Evolutionary conservation across 331 rosid species (phyloP).

Genomic region (Malus hybrid): DNA sequence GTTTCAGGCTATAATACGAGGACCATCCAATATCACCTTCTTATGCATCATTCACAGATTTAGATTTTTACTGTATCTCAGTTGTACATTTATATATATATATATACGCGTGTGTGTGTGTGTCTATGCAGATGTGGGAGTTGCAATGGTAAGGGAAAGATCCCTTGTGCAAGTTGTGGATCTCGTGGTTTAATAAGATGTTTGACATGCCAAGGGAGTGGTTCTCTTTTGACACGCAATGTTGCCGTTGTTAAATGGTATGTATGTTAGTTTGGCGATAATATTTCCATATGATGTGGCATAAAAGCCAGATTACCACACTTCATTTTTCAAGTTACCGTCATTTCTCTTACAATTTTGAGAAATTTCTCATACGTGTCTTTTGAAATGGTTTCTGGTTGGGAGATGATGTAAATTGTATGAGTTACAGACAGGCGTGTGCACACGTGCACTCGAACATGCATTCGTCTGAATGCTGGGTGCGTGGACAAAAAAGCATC

Average conservation of each 20-base stretch:
- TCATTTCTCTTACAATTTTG: background rate
- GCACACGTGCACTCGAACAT: background rate
- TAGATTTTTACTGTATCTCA: background rate
- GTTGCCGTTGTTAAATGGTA: slow-evolving; percentile 75
- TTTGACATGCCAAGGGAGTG: slow-evolving; percentile 52
- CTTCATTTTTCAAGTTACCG: background rate
- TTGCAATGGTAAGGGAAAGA: slow-evolving; percentile 74
- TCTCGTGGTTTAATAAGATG: slow-evolving; percentile 80
- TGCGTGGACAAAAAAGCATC: background rate
- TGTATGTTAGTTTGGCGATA: slow-evolving; percentile 9
- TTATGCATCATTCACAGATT: background rate
- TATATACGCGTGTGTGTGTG: too few species aligned
- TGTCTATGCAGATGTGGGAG: slow-evolving; percentile 71
- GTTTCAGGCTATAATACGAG: background rate
- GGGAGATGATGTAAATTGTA: background rate
- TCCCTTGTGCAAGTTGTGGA: slow-evolving; percentile 78
- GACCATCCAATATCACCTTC: background rate
- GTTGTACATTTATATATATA: background rate
- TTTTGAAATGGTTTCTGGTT: background rate
- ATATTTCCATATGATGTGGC: background rate
- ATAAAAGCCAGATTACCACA: background rate
- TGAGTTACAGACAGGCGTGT: background rate
- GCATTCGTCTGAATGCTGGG: background rate
- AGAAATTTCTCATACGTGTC: background rate
- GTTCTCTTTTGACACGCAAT: slow-evolving; percentile 61